Base-by-base conservation (phyloP, 371 early-diverging fungal species). In the Phascolomyces articulosus region DNA sequence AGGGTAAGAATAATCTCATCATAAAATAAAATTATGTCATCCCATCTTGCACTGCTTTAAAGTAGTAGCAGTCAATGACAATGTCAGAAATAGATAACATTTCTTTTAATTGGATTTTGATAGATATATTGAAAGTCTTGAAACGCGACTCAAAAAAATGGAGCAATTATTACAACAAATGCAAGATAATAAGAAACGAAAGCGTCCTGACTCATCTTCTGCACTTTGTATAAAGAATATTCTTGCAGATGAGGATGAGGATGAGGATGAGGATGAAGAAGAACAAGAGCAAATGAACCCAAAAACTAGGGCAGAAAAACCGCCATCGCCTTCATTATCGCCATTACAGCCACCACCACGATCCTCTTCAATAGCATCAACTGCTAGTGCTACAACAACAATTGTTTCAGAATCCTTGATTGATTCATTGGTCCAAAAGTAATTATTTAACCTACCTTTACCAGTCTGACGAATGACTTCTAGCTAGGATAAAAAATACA, bases 101-200 rank as follows among this genome's bases (percentile, higher is more conserved):
- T n/a, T n/a, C n/a, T n/a, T n/a, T n/a, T n/a, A n/a, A n/a, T n/a
- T n/a, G n/a, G n/a, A n/a, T n/a, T n/a, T n/a, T n/a, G 11, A 34
- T 34, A 78, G 79, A 7, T 80, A 80, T 49, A 80, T 80, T 16
- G 80, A 80, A 34, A 75, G 67, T 44, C 62, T 80, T 34, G 80
- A 80, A 56, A 62, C 62, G 21, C 60, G 80, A 18, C 29, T 80
- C n/a, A 65, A 74, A 58, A 75, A 72, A 21, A 75, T 80, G 75
- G 80, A 80, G 47, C 48, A 48, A 8, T 23, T 80, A 34, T 41
- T 80, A n/a, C 62, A 69, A 27, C 65, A 63, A 13, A 70, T 71
- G 58, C 53, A 60, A 27, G 26, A 28, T 28, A 55, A 28, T 28
- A 55, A 38, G 10, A 58, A 62, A 18, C 34, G 53, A 55, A 55